These are phyloP conservation scores for Salix arbutifolia DNA, from an alignment of 345 rosid genomes.

Conservation along the genomic window DNA sequence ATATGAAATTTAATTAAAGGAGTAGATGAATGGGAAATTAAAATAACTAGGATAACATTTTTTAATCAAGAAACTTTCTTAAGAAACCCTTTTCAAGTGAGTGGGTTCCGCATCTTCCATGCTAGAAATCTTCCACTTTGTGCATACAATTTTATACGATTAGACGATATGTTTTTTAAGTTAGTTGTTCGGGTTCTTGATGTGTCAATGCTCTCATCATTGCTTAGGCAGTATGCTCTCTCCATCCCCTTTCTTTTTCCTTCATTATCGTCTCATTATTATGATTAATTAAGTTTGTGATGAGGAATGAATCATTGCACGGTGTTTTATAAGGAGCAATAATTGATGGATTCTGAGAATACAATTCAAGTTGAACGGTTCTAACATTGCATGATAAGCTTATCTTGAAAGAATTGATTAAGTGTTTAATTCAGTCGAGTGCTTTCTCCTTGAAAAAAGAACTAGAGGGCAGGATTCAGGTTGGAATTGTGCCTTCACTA, in stretches of 20 bases:
- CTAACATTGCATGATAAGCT: neutral
- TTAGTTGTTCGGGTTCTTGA: neutral
- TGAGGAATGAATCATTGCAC: slow-evolving; percentile 1
- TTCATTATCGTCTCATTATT: slow-evolving; percentile 6
- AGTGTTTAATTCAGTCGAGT: neutral
- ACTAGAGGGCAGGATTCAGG: neutral
- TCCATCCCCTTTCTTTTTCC: neutral
- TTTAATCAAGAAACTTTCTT: neutral
- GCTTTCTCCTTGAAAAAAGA: neutral
- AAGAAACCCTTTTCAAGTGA: neutral
- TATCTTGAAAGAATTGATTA: neutral
- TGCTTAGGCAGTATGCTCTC: slow-evolving; percentile 2
- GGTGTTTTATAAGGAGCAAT: neutral
- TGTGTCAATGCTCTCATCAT: slow-evolving; percentile 17
- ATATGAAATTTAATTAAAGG: neutral
- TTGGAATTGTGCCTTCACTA: neutral
- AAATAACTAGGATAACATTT: slow-evolving; percentile 7
- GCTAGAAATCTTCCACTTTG: neutral
- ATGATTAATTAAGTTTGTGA: slow-evolving; percentile 5
- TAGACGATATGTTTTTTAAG: neutral
- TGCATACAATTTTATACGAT: neutral
- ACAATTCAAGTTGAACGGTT: neutral
- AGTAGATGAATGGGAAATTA: neutral
- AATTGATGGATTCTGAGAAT: neutral
- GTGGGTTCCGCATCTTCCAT: neutral